A percentile compares a stretch with the other conserved stretches of the same genome.
These are phyloP conservation scores for Auriscalpium microsporum DNA, from an alignment of 768 basidiomycete genomes.

Conservation along the genomic window DNA sequence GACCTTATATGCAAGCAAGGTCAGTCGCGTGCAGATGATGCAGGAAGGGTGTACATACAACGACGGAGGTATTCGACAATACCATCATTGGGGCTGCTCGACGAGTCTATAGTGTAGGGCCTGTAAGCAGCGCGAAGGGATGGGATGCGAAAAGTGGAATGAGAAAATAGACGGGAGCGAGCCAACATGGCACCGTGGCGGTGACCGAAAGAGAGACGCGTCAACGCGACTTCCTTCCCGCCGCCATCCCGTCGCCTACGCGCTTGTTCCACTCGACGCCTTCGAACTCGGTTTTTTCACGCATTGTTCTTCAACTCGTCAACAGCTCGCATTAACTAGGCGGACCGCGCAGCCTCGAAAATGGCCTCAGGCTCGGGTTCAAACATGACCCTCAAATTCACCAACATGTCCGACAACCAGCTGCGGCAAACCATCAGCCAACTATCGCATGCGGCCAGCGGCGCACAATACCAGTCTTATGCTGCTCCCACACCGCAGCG, in stretches of 20 bases:
- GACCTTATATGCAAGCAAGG: conserved; percentile 1
- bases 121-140: background rate
- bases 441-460: conserved; percentile 29
- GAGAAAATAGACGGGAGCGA: background rate
- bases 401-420: conserved; percentile 51
- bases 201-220: conserved; percentile 3
- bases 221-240: background rate
- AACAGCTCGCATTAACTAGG: conserved; percentile 11
- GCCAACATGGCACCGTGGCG: conserved; percentile 2
- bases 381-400: conserved; percentile 20
- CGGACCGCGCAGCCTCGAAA: conserved; percentile 25
- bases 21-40: background rate
- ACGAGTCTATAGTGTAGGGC: background rate
- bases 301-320: background rate
- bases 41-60: no score
- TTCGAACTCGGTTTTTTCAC: background rate
- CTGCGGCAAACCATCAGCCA: conserved; percentile 57
- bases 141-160: background rate
- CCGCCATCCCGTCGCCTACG: background rate
- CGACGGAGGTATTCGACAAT: no score
- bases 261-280: background rate
- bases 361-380: conserved; percentile 9
- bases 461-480: conserved; percentile 27
- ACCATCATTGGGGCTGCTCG: conserved; percentile 1
- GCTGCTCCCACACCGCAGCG: conserved; percentile 23